phyloP scores from a whole-genome alignment of 768 basidiomycete species.

The Russula griseocarnosa region DNA sequence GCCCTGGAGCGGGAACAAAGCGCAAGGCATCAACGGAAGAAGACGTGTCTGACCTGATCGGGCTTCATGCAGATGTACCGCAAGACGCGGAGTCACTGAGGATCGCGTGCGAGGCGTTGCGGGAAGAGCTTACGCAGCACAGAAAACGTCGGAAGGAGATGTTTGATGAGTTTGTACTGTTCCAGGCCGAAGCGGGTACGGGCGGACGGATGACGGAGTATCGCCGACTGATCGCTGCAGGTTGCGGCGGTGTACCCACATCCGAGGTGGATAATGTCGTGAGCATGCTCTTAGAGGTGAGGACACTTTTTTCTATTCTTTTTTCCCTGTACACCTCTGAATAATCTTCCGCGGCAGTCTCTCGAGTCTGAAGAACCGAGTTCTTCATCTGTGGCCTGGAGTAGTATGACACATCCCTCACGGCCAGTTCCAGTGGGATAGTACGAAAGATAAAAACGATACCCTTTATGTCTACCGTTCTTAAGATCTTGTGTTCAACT shows the following conservation, averaged over 20 bases:
- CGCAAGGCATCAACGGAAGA: conserved; percentile 48
- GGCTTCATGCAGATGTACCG: conserved; percentile 55
- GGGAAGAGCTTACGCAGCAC: conserved; percentile 61
- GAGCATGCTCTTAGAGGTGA: conserved; percentile 78
- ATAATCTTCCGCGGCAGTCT: conserved; percentile 45
- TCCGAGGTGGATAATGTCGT: conserved; percentile 87
- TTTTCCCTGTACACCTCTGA: conserved; percentile 6
- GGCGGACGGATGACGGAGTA: conserved; percentile 88
- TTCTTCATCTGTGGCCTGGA: conserved; percentile 47
- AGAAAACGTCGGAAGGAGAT: conserved; percentile 63
- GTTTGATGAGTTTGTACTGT: conserved; percentile 72
- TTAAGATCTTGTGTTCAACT: conserved; percentile 16
- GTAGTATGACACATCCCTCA: conserved; percentile 29
- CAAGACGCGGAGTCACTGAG: conserved; percentile 52
- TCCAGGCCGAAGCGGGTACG: conserved; percentile 88
- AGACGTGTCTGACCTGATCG: conserved; percentile 61
- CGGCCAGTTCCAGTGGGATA: conserved; percentile 25
- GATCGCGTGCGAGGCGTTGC: conserved; percentile 53
- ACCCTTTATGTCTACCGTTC: conserved; percentile 16
- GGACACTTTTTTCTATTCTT: conserved; percentile 29
- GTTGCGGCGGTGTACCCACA: conserved; percentile 80
- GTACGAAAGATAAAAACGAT: conserved; percentile 10
- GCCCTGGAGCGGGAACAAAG: conserved; percentile 35
- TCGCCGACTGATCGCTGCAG: conserved; percentile 80
- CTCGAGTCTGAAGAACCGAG: conserved; percentile 79